Percentiles rank a stretch among this genome's conserved stretches.
Evolutionary conservation across 306 rosid species (phyloP).

Genomic region (Fragaria vesca): DNA sequence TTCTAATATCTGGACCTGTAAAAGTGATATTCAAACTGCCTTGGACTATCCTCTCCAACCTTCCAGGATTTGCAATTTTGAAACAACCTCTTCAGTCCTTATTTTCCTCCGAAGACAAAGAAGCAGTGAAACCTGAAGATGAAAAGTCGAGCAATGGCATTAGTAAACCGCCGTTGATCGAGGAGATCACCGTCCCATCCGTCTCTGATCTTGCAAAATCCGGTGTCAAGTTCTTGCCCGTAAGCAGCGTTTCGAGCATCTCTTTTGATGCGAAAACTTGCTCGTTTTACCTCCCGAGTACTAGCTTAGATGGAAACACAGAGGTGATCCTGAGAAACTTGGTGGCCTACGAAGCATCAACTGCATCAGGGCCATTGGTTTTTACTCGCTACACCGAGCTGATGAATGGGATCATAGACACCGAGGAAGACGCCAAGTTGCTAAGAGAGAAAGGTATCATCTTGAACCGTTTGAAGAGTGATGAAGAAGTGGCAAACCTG

Average conservation of each 20-base stretch:
- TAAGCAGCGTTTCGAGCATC: conserved; percentile 38
- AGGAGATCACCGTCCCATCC: conserved; percentile 72
- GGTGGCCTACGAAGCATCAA: conserved; percentile 77
- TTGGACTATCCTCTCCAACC: conserved; percentile 57
- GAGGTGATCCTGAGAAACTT: conserved; percentile 61
- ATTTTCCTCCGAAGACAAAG: conserved; percentile 28
- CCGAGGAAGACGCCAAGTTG: conserved; percentile 55
- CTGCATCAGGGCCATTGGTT: conserved; percentile 56
- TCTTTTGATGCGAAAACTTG: conserved; percentile 43
- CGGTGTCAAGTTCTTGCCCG: conserved; percentile 45
- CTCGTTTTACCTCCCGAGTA: conserved; percentile 53
- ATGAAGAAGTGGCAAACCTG: conserved; percentile 51
- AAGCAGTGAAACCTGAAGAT: conserved; percentile 29
- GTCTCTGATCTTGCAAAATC: conserved; percentile 44
- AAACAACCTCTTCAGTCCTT: conserved; percentile 35
- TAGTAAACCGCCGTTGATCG: conserved; percentile 54
- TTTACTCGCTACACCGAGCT: conserved; percentile 65
- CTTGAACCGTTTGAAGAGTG: conserved; percentile 65
- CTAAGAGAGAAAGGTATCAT: conserved; percentile 54
- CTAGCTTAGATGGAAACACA: conserved; percentile 54
- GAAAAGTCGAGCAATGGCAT: conserved; percentile 21
- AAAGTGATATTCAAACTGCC: conserved; percentile 51
- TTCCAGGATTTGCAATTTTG: conserved; percentile 46
- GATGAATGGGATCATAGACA: conserved; percentile 75
- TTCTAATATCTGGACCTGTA: conserved; percentile 45